phyloP scores from a whole-genome alignment of 1,284 basidiomycete genomes.

The Flammula alnicola region DNA sequence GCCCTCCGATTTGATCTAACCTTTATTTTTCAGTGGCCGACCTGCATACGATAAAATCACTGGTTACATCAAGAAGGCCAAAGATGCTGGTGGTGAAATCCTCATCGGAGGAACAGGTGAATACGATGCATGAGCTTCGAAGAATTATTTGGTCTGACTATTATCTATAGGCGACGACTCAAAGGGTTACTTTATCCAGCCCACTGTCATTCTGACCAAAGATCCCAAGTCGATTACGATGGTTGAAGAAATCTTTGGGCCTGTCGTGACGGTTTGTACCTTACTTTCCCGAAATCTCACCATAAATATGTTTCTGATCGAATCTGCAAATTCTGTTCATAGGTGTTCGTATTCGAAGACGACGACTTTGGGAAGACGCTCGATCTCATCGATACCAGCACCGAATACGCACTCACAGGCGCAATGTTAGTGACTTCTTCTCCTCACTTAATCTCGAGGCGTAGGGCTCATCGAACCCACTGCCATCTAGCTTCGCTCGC shows the following conservation, averaged over 20 bases:
- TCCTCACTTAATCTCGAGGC: conserved; percentile 3
- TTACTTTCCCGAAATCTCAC: conserved; percentile 8
- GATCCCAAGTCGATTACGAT: conserved; percentile 93
- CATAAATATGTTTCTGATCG: too few species aligned
- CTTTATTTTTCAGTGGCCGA: conserved; percentile 55
- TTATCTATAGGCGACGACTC: conserved; percentile 75
- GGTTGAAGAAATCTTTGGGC: conserved; percentile 97
- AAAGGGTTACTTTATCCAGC: conserved; percentile 92
- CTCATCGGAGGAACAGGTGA: conserved; percentile 83
- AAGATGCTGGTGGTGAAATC: conserved; percentile 87
- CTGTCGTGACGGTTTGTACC: conserved; percentile 83
- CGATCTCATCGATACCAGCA: conserved; percentile 86
- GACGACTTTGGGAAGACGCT: conserved; percentile 84
- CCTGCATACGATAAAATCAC: conserved; percentile 90
- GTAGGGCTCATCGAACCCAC: conserved; percentile 12
- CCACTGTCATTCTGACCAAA: conserved; percentile 93
- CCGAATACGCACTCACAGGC: conserved; percentile 91
- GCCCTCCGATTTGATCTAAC: not conserved
- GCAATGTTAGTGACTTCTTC: conserved; percentile 65
- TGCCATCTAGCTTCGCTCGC: conserved; percentile 67
- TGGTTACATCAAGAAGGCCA: conserved; percentile 87
- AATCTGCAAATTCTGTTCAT: conserved; percentile 12
- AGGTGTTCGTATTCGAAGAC: conserved; percentile 89
- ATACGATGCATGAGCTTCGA: conserved; percentile 23
- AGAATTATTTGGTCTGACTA: not conserved